Conservation (phyloP, 306 rosid species). For the Vigna hirtella region DNA sequence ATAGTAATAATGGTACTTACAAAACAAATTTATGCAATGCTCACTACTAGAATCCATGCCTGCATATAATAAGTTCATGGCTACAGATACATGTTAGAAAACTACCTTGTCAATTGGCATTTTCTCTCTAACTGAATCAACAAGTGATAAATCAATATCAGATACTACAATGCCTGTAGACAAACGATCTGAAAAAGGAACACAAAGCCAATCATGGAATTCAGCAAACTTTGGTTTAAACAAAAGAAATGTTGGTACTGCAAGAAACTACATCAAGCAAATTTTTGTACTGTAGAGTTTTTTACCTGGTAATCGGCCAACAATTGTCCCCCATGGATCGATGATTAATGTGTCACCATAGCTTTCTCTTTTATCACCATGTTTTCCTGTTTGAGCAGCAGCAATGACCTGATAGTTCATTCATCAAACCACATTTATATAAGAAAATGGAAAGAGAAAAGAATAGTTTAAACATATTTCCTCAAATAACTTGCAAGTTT, state of each 20-base stretch:
- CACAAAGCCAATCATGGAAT: slow-evolving; percentile 32
- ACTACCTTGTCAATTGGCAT: slow-evolving; percentile 87
- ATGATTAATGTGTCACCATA: slow-evolving; percentile 87
- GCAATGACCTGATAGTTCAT: slow-evolving; percentile 81
- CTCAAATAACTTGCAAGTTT: not conserved
- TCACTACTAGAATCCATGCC: not conserved
- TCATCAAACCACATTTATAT: slow-evolving; percentile 41
- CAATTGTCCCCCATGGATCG: slow-evolving; percentile 93
- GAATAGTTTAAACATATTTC: slow-evolving; percentile 23
- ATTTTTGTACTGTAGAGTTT: slow-evolving; percentile 27
- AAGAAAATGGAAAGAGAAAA: slow-evolving; percentile 24
- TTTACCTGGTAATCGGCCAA: slow-evolving; percentile 84
- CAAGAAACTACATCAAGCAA: slow-evolving; percentile 3
- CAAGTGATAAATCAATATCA: slow-evolving; percentile 78
- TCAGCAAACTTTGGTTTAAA: slow-evolving; percentile 17
- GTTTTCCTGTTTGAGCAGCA: slow-evolving; percentile 90
- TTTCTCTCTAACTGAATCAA: slow-evolving; percentile 80
- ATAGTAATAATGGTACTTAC: slow-evolving; percentile 13
- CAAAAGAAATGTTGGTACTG: not conserved
- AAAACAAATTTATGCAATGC: slow-evolving; percentile 17
- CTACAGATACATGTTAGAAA: slow-evolving; percentile 5
- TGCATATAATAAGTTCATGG: not conserved
- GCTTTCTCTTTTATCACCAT: slow-evolving; percentile 86
- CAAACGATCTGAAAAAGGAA: slow-evolving; percentile 68
- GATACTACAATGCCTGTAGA: slow-evolving; percentile 86